Evolutionary conservation across 2,329 filamentous ascomycete genomes (phyloP), one percentile per base, ranked within the genome.

Genomic region (Alternaria sp.): DNA sequence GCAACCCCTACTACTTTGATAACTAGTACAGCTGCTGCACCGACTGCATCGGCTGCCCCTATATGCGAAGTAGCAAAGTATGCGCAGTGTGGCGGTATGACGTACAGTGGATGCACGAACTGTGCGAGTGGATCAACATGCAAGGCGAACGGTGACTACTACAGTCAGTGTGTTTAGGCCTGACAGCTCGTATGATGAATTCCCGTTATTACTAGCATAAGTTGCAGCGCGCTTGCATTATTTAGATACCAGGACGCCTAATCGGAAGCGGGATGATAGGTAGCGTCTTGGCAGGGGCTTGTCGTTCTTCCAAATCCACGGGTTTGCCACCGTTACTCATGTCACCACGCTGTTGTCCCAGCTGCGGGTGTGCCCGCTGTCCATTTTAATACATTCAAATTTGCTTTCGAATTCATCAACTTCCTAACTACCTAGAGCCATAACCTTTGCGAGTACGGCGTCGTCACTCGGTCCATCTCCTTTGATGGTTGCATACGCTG

Each of bases 111-210:
- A 3, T 74, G 72, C 34, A 70, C 68, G n/a, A 46, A 48, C 43
- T 75, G 72, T 64, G 73, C 36, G n/a, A 32, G 18, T 25, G 71
- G 72, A 25, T 63, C 57, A 27, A 70, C 60, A 40, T 74, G 72
- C 55, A 55, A 36, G 25, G 57, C 60, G 16, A 72, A 57, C 54
- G 70, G 68, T 9, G 72, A 72, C 40, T 75, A 69, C 50, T 74
- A 74, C 49, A 70, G 69, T 36, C 70, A 73, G 57, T 74, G 70
- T 46, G 28, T 66, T 41, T 38, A 41, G 32, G 20, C 18, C 16
- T 38, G 22, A 30, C 25, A 41, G 34, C n/a, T 4, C 16, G 25
- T 27, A 25, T 25, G 11, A 43, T 5, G 9, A 22, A 5, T 41
- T 41, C 7, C 18, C 38, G 18, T 22, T 41, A 22, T 14, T 10